A percentile compares a stretch with the other conserved stretches of the same genome.
These are phyloP conservation scores for Beauveria sp. DNA, from an alignment of 2,329 filamentous ascomycete genomes.

Conservation along the genomic window DNA sequence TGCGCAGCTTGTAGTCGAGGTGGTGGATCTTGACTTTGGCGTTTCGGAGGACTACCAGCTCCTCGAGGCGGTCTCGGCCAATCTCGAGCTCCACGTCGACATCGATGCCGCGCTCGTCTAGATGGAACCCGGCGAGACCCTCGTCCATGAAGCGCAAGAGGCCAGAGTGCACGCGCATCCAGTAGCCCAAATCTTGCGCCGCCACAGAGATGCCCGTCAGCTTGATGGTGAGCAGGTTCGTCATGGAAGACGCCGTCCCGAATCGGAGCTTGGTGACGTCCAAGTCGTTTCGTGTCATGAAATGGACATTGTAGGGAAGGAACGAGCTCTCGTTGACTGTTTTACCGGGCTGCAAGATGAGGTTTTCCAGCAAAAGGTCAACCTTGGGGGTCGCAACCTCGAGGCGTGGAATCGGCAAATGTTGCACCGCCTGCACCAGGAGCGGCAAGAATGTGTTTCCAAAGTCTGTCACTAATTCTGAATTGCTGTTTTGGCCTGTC, in stretches of 20 bases:
- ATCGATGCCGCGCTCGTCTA: slow-evolving; percentile 84
- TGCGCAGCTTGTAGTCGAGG: slow-evolving; percentile 68
- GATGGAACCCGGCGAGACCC: slow-evolving; percentile 76
- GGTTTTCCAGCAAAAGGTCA: slow-evolving; percentile 81
- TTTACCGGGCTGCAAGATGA: slow-evolving; percentile 80
- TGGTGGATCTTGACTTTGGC: slow-evolving; percentile 82
- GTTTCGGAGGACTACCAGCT: slow-evolving; percentile 67
- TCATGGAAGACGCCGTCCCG: slow-evolving; percentile 55
- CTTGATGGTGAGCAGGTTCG: slow-evolving; percentile 68
- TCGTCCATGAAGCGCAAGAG: slow-evolving; percentile 70
- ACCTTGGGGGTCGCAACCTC: slow-evolving; percentile 78
- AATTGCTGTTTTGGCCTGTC: slow-evolving; percentile 32
- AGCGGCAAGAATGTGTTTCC: slow-evolving; percentile 73
- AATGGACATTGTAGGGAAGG: slow-evolving; percentile 72
- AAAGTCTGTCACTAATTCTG: slow-evolving; percentile 4
- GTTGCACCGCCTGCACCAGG: slow-evolving; percentile 70
- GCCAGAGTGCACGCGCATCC: slow-evolving; percentile 71
- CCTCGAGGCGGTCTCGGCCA: slow-evolving; percentile 67
- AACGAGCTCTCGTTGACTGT: slow-evolving; percentile 85
- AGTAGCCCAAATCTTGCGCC: slow-evolving; percentile 84
- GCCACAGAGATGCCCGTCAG: slow-evolving; percentile 76
- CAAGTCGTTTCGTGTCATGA: slow-evolving; percentile 80
- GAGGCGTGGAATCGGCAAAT: slow-evolving; percentile 82
- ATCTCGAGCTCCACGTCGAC: slow-evolving; percentile 80
- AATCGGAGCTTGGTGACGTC: slow-evolving; percentile 70